Percentiles rank a stretch among this genome's conserved stretches.
Evolutionary conservation across 2,329 filamentous ascomycete species (phyloP).

Genomic region (Dothistroma pini): DNA sequence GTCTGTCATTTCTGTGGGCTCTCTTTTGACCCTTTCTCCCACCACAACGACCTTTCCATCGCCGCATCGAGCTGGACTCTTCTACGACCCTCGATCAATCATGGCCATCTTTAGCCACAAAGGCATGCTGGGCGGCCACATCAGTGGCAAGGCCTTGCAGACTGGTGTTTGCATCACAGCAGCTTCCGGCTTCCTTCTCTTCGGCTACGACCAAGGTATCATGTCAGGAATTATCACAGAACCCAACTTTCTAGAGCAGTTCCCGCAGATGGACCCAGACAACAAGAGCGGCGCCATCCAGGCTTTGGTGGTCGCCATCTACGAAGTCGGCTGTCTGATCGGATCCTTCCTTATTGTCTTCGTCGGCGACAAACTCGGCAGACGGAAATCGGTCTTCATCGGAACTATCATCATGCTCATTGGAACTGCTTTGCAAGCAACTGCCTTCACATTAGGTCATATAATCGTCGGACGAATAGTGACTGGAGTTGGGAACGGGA

Average conservation of each 20-base stretch:
- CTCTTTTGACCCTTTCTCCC: background rate
- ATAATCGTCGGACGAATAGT: constrained; percentile 49
- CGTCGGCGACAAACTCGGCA: constrained; percentile 57
- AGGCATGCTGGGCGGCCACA: constrained; percentile 16
- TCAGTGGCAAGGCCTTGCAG: constrained; percentile 13
- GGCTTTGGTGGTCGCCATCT: constrained; percentile 37
- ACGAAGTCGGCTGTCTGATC: constrained; percentile 31
- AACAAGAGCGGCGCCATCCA: constrained; percentile 25
- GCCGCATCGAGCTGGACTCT: background rate
- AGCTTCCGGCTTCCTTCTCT: constrained; percentile 15
- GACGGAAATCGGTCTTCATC: constrained; percentile 55
- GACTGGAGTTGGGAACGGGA: constrained; percentile 45
- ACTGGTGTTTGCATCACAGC: constrained; percentile 18
- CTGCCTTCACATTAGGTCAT: constrained; percentile 45
- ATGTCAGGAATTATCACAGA: constrained; percentile 44
- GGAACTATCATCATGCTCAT: constrained; percentile 57
- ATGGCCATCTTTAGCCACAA: constrained; percentile 29
- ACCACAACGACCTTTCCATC: background rate
- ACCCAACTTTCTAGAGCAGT: constrained; percentile 38
- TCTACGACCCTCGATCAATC: background rate
- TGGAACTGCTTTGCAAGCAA: constrained; percentile 58
- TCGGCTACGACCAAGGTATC: constrained; percentile 35
- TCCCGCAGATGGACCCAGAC: constrained; percentile 38
- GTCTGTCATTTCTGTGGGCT: background rate
- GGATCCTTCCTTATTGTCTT: constrained; percentile 40